Evolutionary conservation across 805 yeast genomes (phyloP).

Genomic region (Monosporozyma unispora): DNA sequence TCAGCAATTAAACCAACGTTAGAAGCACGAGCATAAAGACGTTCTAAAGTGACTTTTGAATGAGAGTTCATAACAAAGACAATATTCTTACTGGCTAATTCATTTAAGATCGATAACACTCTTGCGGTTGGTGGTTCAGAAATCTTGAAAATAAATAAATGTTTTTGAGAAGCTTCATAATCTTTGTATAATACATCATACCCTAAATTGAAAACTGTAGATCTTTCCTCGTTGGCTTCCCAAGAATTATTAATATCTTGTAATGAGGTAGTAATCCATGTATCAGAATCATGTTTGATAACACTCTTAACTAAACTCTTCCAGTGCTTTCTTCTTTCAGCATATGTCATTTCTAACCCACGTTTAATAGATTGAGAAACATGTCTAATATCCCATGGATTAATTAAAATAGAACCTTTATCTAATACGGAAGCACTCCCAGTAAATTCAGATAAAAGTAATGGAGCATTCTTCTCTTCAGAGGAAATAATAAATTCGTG

Average conservation of each 20-base stretch:
- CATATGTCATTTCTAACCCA: slow-evolving; percentile 56
- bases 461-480: slow-evolving; percentile 61
- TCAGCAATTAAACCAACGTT: slow-evolving; percentile 82
- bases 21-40: slow-evolving; percentile 57
- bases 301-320: slow-evolving; percentile 48
- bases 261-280: slow-evolving; percentile 62
- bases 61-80: slow-evolving; percentile 67
- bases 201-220: slow-evolving; percentile 28
- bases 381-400: slow-evolving; percentile 80
- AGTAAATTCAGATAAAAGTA: slow-evolving; percentile 84
- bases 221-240: slow-evolving; percentile 39
- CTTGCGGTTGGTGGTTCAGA: slow-evolving; percentile 54
- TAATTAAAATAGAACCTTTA: slow-evolving; percentile 64
- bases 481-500: slow-evolving; percentile 86
- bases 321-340: slow-evolving; percentile 61
- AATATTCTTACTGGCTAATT: slow-evolving; percentile 52
- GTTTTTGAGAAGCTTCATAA: slow-evolving; percentile 29
- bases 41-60: slow-evolving; percentile 54
- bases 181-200: slow-evolving; percentile 22
- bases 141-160: slow-evolving; percentile 40
- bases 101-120: slow-evolving; percentile 47
- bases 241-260: slow-evolving; percentile 43
- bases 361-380: slow-evolving; percentile 53
- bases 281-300: slow-evolving; percentile 54
- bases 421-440: slow-evolving; percentile 80